These are phyloP conservation scores for Harringtonia lauricola DNA, from an alignment of 2,329 filamentous ascomycete species.

Conservation along the genomic window DNA sequence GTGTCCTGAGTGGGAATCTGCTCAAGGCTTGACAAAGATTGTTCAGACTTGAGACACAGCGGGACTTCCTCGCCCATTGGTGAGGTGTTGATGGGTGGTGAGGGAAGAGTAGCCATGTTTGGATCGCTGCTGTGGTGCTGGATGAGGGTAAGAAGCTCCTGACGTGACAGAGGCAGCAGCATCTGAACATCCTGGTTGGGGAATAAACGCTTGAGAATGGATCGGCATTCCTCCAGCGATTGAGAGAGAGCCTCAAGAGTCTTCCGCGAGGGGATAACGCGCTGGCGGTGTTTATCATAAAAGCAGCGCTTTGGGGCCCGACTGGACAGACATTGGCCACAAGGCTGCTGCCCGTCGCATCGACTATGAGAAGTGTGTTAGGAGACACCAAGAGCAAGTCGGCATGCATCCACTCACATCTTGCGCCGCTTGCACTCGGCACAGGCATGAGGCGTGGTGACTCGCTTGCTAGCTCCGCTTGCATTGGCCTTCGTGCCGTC, in stretches of 20 bases:
- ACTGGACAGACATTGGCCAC: slow-evolving; percentile 73
- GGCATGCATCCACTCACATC: slow-evolving; percentile 36
- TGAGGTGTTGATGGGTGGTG: slow-evolving; percentile 41
- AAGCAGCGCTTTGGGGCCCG: slow-evolving; percentile 68
- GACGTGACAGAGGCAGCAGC: slow-evolving; percentile 42
- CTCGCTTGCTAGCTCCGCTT: slow-evolving; percentile 27
- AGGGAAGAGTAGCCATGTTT: slow-evolving; percentile 31
- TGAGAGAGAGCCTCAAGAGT: slow-evolving; percentile 54
- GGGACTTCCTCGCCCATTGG: no score
- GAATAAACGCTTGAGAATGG: slow-evolving; percentile 50
- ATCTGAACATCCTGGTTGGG: slow-evolving; percentile 43
- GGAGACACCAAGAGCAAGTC: neutral
- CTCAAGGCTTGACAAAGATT: slow-evolving; percentile 44
- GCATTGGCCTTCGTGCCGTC: slow-evolving; percentile 28
- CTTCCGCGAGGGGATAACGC: slow-evolving; percentile 70
- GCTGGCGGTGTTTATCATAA: slow-evolving; percentile 70
- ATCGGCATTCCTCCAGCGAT: slow-evolving; percentile 53
- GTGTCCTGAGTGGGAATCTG: slow-evolving; percentile 55
- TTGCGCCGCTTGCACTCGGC: slow-evolving; percentile 71
- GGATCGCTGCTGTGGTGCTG: slow-evolving; percentile 32
- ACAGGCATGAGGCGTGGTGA: slow-evolving; percentile 53
- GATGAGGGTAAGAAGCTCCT: slow-evolving; percentile 47
- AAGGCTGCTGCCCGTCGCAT: slow-evolving; percentile 72
- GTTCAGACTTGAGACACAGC: slow-evolving; percentile 36
- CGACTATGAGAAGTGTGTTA: slow-evolving; percentile 30